Percentiles rank a stretch among this genome's conserved stretches.
These are phyloP conservation scores for Alternaria brassicicola DNA, from an alignment of 2,329 filamentous ascomycete genomes.

Conservation along the genomic window DNA sequence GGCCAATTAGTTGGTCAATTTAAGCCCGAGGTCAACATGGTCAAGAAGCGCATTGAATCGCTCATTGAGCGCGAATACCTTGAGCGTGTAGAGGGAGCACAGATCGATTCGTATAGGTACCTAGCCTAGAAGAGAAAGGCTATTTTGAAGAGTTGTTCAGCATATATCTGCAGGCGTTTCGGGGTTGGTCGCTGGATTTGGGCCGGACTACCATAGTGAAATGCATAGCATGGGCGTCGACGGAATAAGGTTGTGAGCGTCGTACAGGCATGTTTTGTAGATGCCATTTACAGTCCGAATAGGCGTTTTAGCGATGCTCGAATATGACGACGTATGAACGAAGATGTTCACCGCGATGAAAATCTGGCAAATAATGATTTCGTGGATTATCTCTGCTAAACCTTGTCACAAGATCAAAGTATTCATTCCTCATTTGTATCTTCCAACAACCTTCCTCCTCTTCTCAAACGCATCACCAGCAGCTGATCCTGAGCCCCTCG, in stretches of 20 bases:
- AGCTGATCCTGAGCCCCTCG: conserved; percentile 66
- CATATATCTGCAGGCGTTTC: conserved; percentile 2
- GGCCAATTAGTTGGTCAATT: conserved; percentile 72
- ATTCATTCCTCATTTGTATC: conserved; percentile 24
- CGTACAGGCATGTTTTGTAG: background rate
- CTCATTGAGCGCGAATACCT: conserved; percentile 79
- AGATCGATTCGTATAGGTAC: conserved; percentile 71
- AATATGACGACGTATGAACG: background rate
- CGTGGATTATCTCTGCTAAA: background rate
- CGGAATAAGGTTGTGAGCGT: background rate
- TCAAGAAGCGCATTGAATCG: conserved; percentile 82
- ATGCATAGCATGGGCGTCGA: conserved; percentile 22
- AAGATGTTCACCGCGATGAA: background rate
- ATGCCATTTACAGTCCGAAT: background rate
- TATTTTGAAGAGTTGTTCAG: background rate
- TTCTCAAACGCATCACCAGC: conserved; percentile 75
- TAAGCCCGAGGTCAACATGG: conserved; percentile 75
- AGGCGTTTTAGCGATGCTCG: background rate
- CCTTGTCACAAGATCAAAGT: background rate
- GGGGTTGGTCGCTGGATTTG: background rate
- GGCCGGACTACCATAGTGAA: conserved; percentile 6
- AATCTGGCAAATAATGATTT: background rate
- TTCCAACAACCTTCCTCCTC: conserved; percentile 46
- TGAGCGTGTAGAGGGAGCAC: conserved; percentile 71
- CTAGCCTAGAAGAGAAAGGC: conserved; percentile 61